These are phyloP conservation scores for Trichoderma aggressivum DNA, from an alignment of 2,329 filamentous ascomycete genomes.

Conservation along the genomic window DNA sequence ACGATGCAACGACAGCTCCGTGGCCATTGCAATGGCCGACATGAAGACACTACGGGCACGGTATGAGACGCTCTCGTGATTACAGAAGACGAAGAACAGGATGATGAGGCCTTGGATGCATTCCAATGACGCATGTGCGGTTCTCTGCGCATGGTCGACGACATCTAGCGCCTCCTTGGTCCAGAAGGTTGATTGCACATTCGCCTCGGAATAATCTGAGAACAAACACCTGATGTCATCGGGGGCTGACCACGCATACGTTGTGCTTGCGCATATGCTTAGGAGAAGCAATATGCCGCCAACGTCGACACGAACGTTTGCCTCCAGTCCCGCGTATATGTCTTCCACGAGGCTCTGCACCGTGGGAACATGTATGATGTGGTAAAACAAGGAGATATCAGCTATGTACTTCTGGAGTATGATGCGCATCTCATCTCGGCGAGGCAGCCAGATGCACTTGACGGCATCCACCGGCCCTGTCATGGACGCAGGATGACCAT, in stretches of 20 bases:
- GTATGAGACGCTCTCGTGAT: slow-evolving; percentile 36
- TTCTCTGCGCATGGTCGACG: slow-evolving; percentile 34
- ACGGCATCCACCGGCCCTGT: slow-evolving; percentile 29
- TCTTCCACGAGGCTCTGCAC: slow-evolving; percentile 30
- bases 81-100: slow-evolving; percentile 38
- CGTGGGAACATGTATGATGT: slow-evolving; percentile 31
- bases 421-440: slow-evolving; percentile 30
- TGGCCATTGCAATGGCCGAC: slow-evolving; percentile 29
- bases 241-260: slow-evolving; percentile 31
- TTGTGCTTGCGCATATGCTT: slow-evolving; percentile 31
- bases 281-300: slow-evolving; percentile 30
- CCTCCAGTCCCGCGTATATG: slow-evolving; percentile 30
- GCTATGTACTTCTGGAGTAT: slow-evolving; percentile 31
- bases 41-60: slow-evolving; percentile 32
- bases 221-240: slow-evolving; percentile 30
- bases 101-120: slow-evolving; percentile 38
- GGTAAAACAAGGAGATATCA: slow-evolving; percentile 33
- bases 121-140: slow-evolving; percentile 31
- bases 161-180: slow-evolving; percentile 35
- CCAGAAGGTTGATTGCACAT: slow-evolving; percentile 32
- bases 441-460: slow-evolving; percentile 35
- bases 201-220: slow-evolving; percentile 28
- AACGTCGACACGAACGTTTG: slow-evolving; percentile 24
- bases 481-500: slow-evolving; percentile 23
- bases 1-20: slow-evolving; percentile 38